Evolutionary conservation across 208 protist species (phyloP).

Genomic region (Herpetomonas tarakana): DNA sequence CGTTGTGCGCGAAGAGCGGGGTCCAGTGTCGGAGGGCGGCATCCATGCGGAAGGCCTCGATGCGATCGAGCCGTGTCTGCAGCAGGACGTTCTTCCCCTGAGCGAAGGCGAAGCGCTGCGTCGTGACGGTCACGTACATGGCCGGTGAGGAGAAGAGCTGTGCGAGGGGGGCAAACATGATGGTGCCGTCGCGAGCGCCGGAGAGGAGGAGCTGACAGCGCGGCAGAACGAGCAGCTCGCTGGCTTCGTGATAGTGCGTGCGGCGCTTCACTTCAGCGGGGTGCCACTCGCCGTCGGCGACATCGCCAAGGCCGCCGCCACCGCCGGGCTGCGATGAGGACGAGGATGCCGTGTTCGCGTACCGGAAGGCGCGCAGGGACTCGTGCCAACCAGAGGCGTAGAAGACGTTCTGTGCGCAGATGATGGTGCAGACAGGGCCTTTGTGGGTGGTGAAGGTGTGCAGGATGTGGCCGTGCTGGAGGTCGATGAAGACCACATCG

Average conservation of each 20-base stretch:
- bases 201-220: slow-evolving; percentile 71
- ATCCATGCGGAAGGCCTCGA: slow-evolving; percentile 74
- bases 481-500: slow-evolving; percentile 80
- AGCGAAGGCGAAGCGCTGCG: slow-evolving; percentile 71
- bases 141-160: slow-evolving; percentile 67
- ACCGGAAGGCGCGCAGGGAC: slow-evolving; percentile 67
- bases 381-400: slow-evolving; percentile 89
- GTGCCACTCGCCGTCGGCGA: slow-evolving; percentile 51
- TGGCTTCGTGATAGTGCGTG: slow-evolving; percentile 88
- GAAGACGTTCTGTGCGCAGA: slow-evolving; percentile 35
- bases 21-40: slow-evolving; percentile 40
- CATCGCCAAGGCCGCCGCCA: not conserved
- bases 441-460: slow-evolving; percentile 82
- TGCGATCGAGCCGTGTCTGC: slow-evolving; percentile 60
- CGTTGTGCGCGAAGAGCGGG: slow-evolving; percentile 67
- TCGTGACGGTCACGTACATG: slow-evolving; percentile 66
- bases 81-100: slow-evolving; percentile 51
- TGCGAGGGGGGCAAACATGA: slow-evolving; percentile 58
- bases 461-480: slow-evolving; percentile 52
- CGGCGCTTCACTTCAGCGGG: slow-evolving; percentile 88
- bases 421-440: slow-evolving; percentile 70
- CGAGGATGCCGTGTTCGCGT: slow-evolving; percentile 7
- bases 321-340: not conserved
- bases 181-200: slow-evolving; percentile 71
- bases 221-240: slow-evolving; percentile 46